Evolutionary conservation across 169 alveolate genomes (phyloP).

Genomic region (Babesia bigemina): DNA sequence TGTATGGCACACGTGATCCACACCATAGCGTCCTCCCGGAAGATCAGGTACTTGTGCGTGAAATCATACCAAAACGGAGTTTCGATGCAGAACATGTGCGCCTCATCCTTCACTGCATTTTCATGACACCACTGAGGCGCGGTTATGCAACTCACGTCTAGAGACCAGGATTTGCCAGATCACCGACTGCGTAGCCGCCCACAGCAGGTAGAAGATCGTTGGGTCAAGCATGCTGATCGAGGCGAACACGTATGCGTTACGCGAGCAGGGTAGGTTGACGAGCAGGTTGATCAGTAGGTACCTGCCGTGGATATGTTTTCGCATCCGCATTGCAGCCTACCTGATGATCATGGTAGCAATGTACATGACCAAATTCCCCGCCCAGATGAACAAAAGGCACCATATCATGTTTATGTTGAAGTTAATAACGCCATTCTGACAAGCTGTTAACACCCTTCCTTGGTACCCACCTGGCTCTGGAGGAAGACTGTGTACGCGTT

Average conservation of each 20-base stretch:
- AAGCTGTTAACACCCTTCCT: background rate
- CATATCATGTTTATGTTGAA: slow-evolving; percentile 9
- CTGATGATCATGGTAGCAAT: slow-evolving; percentile 50
- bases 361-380: slow-evolving; percentile 33
- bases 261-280: slow-evolving; percentile 53
- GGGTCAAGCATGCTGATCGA: slow-evolving; percentile 77
- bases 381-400: slow-evolving; percentile 40
- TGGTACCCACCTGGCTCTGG: background rate
- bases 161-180: slow-evolving; percentile 71
- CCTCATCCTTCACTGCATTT: slow-evolving; percentile 12
- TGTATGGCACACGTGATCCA: slow-evolving; percentile 67
- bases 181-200: slow-evolving; percentile 73
- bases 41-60: slow-evolving; percentile 17
- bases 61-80: background rate
- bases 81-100: slow-evolving; percentile 24
- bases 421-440: background rate
- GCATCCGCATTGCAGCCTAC: background rate
- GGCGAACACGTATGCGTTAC: slow-evolving; percentile 72
- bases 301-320: background rate
- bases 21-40: slow-evolving; percentile 27
- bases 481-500: slow-evolving; percentile 1
- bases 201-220: slow-evolving; percentile 68
- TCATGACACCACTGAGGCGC: no score
- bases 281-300: slow-evolving; percentile 53
- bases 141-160: slow-evolving; percentile 34